Evolutionary conservation across 371 early-diverging fungal species (phyloP).

Genomic region (Rhizopus stolonifer): DNA sequence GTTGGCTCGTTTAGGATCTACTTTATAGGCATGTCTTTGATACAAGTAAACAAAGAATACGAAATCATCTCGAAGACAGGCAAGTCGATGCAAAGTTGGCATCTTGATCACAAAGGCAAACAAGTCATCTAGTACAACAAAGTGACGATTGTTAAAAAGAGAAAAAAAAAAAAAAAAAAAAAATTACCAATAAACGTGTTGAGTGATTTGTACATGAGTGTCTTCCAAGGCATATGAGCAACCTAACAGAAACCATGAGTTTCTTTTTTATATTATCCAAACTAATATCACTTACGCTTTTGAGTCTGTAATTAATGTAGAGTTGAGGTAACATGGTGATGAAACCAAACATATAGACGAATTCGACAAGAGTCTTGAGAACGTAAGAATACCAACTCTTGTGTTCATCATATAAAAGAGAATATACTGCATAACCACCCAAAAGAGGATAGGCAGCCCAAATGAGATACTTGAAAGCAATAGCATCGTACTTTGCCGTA

Average conservation of each 20-base stretch:
- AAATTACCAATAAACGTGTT: constrained; percentile 80
- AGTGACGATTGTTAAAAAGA: too few species aligned
- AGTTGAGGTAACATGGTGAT: constrained; percentile 92
- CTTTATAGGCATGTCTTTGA: constrained; percentile 86
- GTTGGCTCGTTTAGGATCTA: constrained; percentile 84
- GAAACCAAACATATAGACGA: constrained; percentile 85
- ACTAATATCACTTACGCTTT: constrained; percentile 58
- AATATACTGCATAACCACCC: constrained; percentile 82
- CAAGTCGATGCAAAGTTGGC: constrained; percentile 92
- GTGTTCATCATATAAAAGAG: constrained; percentile 80
- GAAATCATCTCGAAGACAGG: constrained; percentile 88
- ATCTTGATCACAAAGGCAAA: constrained; percentile 95
- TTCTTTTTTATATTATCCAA: too few species aligned
- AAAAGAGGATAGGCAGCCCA: constrained; percentile 82
- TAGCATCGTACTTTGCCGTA: constrained; percentile 86
- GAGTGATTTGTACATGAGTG: constrained; percentile 92
- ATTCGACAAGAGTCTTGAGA: constrained; percentile 85
- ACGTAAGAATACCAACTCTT: constrained; percentile 93
- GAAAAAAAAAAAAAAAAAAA: too few species aligned
- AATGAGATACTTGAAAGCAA: constrained; percentile 85
- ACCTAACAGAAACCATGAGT: constrained; percentile 57
- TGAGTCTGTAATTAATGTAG: constrained; percentile 91
- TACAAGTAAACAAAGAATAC: constrained; percentile 88
- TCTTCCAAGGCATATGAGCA: constrained; percentile 93
- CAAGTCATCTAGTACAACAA: constrained; percentile 90